phyloP scores from a whole-genome alignment of 179 eudicot species.

The Nepenthes alata region DNA sequence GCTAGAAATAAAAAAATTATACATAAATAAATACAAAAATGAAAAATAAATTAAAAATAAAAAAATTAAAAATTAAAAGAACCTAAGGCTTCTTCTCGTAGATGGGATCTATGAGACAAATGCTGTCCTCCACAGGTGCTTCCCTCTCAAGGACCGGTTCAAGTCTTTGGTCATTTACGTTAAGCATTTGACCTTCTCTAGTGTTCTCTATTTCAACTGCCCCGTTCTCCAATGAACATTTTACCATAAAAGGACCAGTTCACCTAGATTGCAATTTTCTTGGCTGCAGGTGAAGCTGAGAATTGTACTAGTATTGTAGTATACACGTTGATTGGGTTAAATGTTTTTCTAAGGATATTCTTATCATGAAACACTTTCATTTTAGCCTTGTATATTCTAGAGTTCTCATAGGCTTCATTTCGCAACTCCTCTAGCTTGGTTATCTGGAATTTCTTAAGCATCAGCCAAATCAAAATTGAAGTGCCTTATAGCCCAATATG shows the following conservation, averaged over 20 bases:
- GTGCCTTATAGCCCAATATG: conserved; percentile 1
- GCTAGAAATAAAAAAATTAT: too few species aligned
- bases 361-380: background rate
- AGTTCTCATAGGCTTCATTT: conserved; percentile 3
- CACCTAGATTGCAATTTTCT: background rate
- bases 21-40: too few species aligned
- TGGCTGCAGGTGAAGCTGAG: background rate
- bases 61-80: too few species aligned
- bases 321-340: background rate
- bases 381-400: conserved; percentile 2
- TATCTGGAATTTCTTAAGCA: background rate
- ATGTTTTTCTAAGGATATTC: background rate
- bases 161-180: too few species aligned
- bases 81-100: too few species aligned
- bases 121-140: too few species aligned
- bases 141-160: too few species aligned
- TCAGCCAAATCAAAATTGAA: conserved; percentile 1
- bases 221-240: too few species aligned
- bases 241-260: background rate
- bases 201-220: too few species aligned
- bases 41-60: too few species aligned
- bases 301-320: background rate
- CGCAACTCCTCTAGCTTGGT: conserved; percentile 7
- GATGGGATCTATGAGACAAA: too few species aligned
- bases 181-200: too few species aligned